phyloP scores from a whole-genome alignment of 768 basidiomycete genomes.

The Hydnum rufescens region DNA sequence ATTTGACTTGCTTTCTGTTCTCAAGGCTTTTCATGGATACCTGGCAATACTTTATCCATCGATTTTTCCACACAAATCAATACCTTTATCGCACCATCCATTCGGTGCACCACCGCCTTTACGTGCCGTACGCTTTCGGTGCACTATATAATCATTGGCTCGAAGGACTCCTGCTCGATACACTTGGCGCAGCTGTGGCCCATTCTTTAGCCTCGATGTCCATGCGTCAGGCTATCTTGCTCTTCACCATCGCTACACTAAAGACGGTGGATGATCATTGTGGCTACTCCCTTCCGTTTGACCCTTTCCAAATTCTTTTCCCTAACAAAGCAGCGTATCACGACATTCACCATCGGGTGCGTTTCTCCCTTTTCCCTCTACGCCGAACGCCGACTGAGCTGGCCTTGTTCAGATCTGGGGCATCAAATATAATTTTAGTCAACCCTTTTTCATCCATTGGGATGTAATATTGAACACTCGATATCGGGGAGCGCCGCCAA shows the following conservation, averaged over 20 bases:
- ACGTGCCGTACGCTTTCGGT: slow-evolving; percentile 93
- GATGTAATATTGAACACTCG: slow-evolving; percentile 68
- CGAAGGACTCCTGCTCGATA: slow-evolving; percentile 83
- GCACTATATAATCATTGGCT: slow-evolving; percentile 94
- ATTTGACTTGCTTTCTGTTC: background rate
- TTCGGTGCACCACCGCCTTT: slow-evolving; percentile 85
- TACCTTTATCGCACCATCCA: slow-evolving; percentile 85
- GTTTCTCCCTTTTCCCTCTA: slow-evolving; percentile 9
- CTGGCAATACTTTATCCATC: slow-evolving; percentile 96
- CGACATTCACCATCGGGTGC: slow-evolving; percentile 90
- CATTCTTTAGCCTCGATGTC: slow-evolving; percentile 48
- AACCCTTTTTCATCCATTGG: slow-evolving; percentile 95
- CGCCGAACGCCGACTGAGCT: background rate
- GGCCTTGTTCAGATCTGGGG: slow-evolving; percentile 22
- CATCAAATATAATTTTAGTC: slow-evolving; percentile 88
- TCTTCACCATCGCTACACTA: slow-evolving; percentile 66
- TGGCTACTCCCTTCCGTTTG: slow-evolving; percentile 76
- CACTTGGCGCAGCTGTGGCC: slow-evolving; percentile 58
- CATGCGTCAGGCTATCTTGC: slow-evolving; percentile 60
- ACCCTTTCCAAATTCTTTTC: slow-evolving; percentile 72
- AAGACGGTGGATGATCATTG: slow-evolving; percentile 97
- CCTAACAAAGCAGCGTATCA: slow-evolving; percentile 92
- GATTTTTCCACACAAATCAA: slow-evolving; percentile 74
- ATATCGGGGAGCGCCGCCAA: no score
- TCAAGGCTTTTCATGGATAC: slow-evolving; percentile 74